These are phyloP conservation scores for Parmelia sp. DNA, from an alignment of 495 filamentous ascomycete species.

Conservation along the genomic window DNA sequence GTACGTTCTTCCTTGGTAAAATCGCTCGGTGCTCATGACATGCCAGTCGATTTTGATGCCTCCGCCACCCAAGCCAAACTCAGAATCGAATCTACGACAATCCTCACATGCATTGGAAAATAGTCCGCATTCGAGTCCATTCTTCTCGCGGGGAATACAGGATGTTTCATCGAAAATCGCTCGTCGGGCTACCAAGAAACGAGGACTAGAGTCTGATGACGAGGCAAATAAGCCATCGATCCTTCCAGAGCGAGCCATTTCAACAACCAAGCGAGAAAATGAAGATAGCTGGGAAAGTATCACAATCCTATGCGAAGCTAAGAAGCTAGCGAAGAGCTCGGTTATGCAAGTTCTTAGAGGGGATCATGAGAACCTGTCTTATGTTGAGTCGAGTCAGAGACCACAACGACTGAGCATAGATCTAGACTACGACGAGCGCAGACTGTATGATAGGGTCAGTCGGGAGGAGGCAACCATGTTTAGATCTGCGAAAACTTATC, in stretches of 20 bases:
- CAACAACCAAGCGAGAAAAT: neutral
- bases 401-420: neutral
- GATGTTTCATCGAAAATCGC: neutral
- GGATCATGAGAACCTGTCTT: neutral
- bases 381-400: neutral
- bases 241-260: neutral
- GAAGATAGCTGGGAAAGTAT: neutral
- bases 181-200: neutral
- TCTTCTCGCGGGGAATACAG: neutral
- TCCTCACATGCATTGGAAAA: neutral
- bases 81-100: neutral
- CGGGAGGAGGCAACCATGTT: constrained; percentile 11
- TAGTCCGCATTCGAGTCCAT: neutral
- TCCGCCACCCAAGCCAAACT: constrained; percentile 2
- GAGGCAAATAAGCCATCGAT: neutral
- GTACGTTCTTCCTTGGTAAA: neutral
- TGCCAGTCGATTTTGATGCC: constrained; percentile 8
- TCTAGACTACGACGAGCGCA: constrained; percentile 9
- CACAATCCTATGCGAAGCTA: neutral
- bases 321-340: neutral
- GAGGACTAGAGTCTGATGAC: neutral
- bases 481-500: constrained; percentile 3
- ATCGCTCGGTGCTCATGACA: neutral
- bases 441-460: constrained; percentile 1
- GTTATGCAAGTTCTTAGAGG: neutral